Conservation (phyloP, 2,329 filamentous ascomycete species). For the Arthrinium phaeospermum region DNA sequence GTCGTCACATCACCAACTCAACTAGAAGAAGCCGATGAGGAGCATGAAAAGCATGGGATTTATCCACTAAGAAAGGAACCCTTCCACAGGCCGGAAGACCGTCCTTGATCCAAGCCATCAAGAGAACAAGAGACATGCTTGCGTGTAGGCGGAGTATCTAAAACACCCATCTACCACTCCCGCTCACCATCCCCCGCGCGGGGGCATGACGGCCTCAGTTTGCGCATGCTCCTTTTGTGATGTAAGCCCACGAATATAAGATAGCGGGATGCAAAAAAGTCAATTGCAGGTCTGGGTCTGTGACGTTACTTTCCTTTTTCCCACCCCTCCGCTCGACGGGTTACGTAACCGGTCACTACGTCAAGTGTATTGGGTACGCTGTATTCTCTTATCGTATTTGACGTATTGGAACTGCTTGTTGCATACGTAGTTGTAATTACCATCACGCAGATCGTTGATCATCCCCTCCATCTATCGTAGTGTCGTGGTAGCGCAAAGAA, state of each 20-base stretch:
- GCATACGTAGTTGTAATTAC: not conserved
- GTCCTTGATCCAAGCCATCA: not conserved
- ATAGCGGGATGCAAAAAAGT: not conserved
- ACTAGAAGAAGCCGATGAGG: not conserved
- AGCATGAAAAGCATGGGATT: not conserved
- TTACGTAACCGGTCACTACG: not conserved
- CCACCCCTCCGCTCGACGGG: too few relatives aligned
- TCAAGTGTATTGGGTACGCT: not conserved
- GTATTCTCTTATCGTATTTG: not conserved
- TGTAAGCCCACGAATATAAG: not conserved
- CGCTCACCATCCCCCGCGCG: not conserved
- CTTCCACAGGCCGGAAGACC: not conserved
- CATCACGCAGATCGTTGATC: not conserved
- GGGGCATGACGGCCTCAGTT: not conserved
- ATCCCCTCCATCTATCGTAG: not conserved
- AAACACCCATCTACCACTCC: not conserved
- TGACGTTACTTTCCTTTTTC: not conserved
- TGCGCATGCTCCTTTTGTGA: not conserved
- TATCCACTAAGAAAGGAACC: not conserved
- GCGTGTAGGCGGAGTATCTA: not conserved
- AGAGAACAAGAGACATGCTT: not conserved
- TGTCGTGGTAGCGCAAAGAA: not conserved
- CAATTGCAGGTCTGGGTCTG: not conserved
- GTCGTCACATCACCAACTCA: slow-evolving; percentile 6
- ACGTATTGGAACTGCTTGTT: not conserved